phyloP scores from a whole-genome alignment of 805 yeast genomes.

The Kurtzmaniella fragi region DNA sequence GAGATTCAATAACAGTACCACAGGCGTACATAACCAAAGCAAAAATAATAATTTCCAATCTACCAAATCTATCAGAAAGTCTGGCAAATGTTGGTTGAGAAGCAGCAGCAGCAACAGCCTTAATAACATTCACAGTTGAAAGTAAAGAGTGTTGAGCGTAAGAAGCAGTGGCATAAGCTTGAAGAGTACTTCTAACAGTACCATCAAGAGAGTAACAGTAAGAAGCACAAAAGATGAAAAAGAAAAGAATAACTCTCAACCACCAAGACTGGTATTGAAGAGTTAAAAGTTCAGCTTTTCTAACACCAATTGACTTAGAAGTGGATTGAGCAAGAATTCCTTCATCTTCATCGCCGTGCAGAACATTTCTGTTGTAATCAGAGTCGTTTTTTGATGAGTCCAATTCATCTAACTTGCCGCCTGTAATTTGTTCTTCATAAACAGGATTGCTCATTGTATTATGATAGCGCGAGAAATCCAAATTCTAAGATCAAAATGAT shows the following conservation, averaged over 20 bases:
- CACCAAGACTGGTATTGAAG: constrained; percentile 37
- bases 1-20: constrained; percentile 26
- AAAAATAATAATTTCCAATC: constrained; percentile 19
- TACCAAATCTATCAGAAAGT: constrained; percentile 22
- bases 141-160: constrained; percentile 17
- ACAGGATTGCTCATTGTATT: no score
- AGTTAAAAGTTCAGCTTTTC: constrained; percentile 50
- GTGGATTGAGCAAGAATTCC: constrained; percentile 3
- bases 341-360: background rate
- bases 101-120: constrained; percentile 24
- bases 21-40: constrained; percentile 20
- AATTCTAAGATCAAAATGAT: constrained; percentile 1
- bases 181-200: constrained; percentile 34
- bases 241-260: constrained; percentile 39
- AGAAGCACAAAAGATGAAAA: constrained; percentile 49
- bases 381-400: no score
- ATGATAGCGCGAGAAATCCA: no score
- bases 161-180: constrained; percentile 20
- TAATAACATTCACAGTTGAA: constrained; percentile 23
- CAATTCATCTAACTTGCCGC: no score
- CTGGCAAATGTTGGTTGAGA: constrained; percentile 25
- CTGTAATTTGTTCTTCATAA: no score
- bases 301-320: constrained; percentile 45
- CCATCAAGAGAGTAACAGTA: constrained; percentile 59
- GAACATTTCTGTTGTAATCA: no score